phyloP scores from a whole-genome alignment of 164 flowering plant species.

The Stephania japonica region DNA sequence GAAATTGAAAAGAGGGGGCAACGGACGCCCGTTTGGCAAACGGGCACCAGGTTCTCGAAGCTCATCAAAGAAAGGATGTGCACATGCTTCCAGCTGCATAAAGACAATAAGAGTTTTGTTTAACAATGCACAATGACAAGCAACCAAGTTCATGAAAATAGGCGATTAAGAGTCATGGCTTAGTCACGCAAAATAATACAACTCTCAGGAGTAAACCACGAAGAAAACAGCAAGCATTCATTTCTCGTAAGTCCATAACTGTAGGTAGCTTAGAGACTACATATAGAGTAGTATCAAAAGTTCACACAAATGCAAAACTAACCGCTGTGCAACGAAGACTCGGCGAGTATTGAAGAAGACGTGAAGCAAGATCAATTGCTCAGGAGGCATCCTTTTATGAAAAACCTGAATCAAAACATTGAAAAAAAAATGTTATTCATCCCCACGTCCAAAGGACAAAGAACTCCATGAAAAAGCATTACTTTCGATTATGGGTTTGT shows the following conservation, averaged over 20 bases:
- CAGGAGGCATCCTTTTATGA: constrained; percentile 92
- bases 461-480: neutral
- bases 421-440: neutral
- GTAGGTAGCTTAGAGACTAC: neutral
- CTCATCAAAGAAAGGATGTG: constrained; percentile 92
- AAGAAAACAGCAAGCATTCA: neutral
- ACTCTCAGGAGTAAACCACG: too few species aligned
- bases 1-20: constrained; percentile 87
- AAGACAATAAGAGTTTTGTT: constrained; percentile 4
- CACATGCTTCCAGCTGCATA: constrained; percentile 88
- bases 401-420: constrained; percentile 49
- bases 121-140: neutral
- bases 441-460: neutral
- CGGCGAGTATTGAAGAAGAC: constrained; percentile 92
- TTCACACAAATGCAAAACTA: constrained; percentile 22
- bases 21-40: constrained; percentile 81
- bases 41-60: constrained; percentile 87
- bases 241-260: neutral
- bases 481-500: neutral
- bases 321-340: constrained; percentile 97
- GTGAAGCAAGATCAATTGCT: constrained; percentile 95
- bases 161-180: too few species aligned
- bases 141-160: too few species aligned
- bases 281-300: neutral
- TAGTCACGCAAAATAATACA: too few species aligned